Base-by-base conservation (phyloP, 352 stramenopile genomes). In the Phytophthora hybrid region DNA sequence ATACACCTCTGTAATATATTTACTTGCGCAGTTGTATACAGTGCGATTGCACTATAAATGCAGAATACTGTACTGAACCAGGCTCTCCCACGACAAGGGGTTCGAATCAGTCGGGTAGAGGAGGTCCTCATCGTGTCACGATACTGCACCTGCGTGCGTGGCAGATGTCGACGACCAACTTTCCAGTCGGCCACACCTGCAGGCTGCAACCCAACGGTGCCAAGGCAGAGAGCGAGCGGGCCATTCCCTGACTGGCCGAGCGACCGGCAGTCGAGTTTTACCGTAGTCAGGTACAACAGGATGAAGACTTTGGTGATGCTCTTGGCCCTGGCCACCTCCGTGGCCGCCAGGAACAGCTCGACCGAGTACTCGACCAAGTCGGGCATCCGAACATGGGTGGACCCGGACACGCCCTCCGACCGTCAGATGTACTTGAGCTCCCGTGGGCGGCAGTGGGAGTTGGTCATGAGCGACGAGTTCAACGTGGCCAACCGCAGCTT, bases 381-480 rank as follows among this genome's bases (percentile, higher is more conserved):
- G 0, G 74, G 77, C 0, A 57, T 84, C 8, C 59, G 23, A 5
- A 63, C n/a, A 0, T 93, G 87, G 87, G 76, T 93, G 16, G 85
- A 94, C 71, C 81, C 84, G 0, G 80, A 82, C 44, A 94, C 87
- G 1, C 82, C 83, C 1, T 3, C 31, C 1, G 67, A 82, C 18
- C 57, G 55, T 1, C 78, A 78, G 23, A 59, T 29, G 19, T 91
- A 89, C 67, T 78, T 63, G 4, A 84, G 63, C 1, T 93, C 86
- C 5, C 81, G 84, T 1, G 87, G 84, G 9, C 46, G 69, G 5
- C 57, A 29, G 31, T 93, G 84, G 81, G 49, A 93, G 10, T 73
- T 97, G 0, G 82, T 97, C 47, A 98, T 98, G 91, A 98, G 92
- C 39, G 96, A 99, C 80, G 96, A 99, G 74, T 99, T 99, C 74